These are phyloP conservation scores for Penicillium crystallinum DNA, from an alignment of 495 filamentous ascomycete species.

Conservation along the genomic window DNA sequence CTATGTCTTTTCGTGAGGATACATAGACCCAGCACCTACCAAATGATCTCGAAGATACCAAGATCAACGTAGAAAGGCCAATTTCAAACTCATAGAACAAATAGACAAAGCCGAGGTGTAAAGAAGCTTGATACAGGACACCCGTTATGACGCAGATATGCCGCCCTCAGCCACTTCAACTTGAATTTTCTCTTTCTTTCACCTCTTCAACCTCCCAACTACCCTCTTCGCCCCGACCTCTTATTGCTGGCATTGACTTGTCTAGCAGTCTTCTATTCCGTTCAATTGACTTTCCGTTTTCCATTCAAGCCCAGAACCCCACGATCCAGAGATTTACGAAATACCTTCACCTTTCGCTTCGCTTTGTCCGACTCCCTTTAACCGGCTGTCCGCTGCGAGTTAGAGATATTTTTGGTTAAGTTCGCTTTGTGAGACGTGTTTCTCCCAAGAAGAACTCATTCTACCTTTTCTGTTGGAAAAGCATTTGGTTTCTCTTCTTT, in stretches of 20 bases:
- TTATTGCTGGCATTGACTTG: conserved; percentile 52
- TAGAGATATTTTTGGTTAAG: conserved; percentile 1
- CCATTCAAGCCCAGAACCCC: neutral
- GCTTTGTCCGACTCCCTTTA: conserved; percentile 5
- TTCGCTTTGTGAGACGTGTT: neutral
- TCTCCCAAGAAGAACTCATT: neutral
- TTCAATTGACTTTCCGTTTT: conserved; percentile 21
- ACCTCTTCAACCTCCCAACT: conserved; percentile 29
- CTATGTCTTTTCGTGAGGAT: neutral
- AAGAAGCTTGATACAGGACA: neutral
- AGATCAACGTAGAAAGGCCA: no score
- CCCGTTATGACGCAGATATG: conserved; percentile 14
- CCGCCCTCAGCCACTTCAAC: conserved; percentile 18
- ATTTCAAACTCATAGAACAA: no score
- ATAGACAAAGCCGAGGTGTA: neutral
- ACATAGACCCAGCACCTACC: no score
- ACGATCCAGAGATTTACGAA: neutral
- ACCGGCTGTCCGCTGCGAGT: neutral
- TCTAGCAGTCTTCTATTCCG: conserved; percentile 32
- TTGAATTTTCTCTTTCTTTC: conserved; percentile 32
- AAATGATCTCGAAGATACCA: no score
- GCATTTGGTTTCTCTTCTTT: conserved; percentile 8
- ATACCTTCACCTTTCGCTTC: conserved; percentile 1
- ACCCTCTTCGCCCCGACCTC: conserved; percentile 30
- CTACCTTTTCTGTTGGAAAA: neutral